Conservation (phyloP, 2,329 filamentous ascomycete species). For the Ophioceras dolichostomum region DNA sequence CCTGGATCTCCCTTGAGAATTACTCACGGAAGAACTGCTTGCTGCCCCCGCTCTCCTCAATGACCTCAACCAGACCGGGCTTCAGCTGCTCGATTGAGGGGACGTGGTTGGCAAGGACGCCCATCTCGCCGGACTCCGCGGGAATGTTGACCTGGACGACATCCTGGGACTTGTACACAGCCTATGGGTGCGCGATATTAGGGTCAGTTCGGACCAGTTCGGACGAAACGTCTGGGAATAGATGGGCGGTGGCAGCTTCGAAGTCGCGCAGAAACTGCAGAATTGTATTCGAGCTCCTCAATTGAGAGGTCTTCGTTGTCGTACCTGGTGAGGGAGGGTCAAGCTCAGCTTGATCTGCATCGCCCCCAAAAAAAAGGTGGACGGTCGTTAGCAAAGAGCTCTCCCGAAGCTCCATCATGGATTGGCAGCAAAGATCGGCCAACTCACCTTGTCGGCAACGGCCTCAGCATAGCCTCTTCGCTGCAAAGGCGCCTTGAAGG, state of each 20-base stretch:
- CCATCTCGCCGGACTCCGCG: slow-evolving; percentile 97
- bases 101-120: slow-evolving; percentile 97
- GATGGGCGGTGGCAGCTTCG: too few relatives aligned
- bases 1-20: too few relatives aligned
- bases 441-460: slow-evolving; percentile 64
- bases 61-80: slow-evolving; percentile 87
- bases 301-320: slow-evolving; percentile 21
- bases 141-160: slow-evolving; percentile 96
- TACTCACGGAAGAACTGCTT: slow-evolving; percentile 98
- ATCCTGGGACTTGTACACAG: slow-evolving; percentile 56
- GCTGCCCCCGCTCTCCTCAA: slow-evolving; percentile 78
- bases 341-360: slow-evolving; percentile 88
- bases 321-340: slow-evolving; percentile 95
- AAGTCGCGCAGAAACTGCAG: too few relatives aligned
- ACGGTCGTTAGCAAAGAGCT: neutral
- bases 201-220: too few relatives aligned
- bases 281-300: too few relatives aligned
- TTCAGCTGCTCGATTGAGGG: slow-evolving; percentile 98
- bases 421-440: neutral
- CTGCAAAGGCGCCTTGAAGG: slow-evolving; percentile 64
- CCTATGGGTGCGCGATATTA: slow-evolving; percentile 39
- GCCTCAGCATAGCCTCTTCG: slow-evolving; percentile 87
- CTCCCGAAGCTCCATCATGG: neutral
- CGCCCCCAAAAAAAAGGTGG: too few relatives aligned
- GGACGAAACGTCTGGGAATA: too few relatives aligned